Evolutionary conservation across 2,329 filamentous ascomycete genomes (phyloP), one percentile per base, ranked within the genome.

Genomic region (Epichloe sylvatica): DNA sequence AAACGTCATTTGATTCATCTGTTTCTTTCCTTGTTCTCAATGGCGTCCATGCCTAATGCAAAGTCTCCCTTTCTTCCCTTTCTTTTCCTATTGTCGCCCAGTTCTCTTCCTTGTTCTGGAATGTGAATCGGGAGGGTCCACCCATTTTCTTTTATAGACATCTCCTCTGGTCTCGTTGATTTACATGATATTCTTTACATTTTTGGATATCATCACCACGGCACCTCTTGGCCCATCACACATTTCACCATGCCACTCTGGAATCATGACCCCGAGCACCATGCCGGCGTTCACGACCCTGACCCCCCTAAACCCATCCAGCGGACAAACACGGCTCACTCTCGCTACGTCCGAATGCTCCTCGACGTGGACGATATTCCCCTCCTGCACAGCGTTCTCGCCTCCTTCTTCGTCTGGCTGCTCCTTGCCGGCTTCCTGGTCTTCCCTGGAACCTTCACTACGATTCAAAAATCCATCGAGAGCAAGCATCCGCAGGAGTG

Each of bases 401-500:
- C 69, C 45, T 53, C 60, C 33, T 55, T 57, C 49, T 60, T 60
- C 49, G 60, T 62, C 41, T 78, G 70, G 71, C 64, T 75, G 43
- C 64, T 78, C 3, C 67, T 78, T 1, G 70, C 70, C 0, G 74
- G 74, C 30, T 78, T 76, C 62, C 63, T 77, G 15, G 65, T 77
- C 40, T 68, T 75, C 36, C 73, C 74, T 0, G 73, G 70, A 5
- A 75, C 72, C 0, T 78, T 76, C 56, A 74, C 69, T 37, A 69
- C 64, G 34, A 60, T 72, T 42, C 51, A 57, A 23, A 54, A 54
- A 37, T 57, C 55, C 30, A 52, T 62, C 45, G 58, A 58, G 35
- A 51, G 50, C 40, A 53, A 56, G 12, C 50, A 55, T 17, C 46
- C 52, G 15, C 19, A 50, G 11, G 51, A 47, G 25, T 54, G 53